Evolutionary conservation across 345 rosid genomes (phyloP).

Genomic region (Salix dunnii): DNA sequence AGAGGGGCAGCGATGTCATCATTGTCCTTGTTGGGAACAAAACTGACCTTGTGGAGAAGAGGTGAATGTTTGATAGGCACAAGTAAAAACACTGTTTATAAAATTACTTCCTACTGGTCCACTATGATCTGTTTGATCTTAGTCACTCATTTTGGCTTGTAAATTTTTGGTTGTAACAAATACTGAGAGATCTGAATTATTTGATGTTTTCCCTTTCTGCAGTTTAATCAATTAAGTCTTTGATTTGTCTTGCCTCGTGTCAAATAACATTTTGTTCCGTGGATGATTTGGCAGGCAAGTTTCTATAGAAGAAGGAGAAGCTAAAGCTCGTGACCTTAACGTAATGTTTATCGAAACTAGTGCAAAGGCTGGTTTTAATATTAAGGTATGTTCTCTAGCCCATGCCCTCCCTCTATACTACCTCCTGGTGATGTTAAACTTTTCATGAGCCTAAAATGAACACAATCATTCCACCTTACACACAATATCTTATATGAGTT

Average conservation of each 20-base stretch:
- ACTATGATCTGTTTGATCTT: not conserved
- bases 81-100: not conserved
- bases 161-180: not conserved
- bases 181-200: not conserved
- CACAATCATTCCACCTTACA: not conserved
- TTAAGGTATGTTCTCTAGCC: slow-evolving; percentile 6
- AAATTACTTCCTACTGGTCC: not conserved
- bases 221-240: not conserved
- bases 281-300: slow-evolving; percentile 11
- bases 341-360: slow-evolving; percentile 21
- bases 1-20: slow-evolving; percentile 23
- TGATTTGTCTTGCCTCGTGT: not conserved
- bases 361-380: slow-evolving; percentile 17
- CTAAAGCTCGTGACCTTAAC: slow-evolving; percentile 12
- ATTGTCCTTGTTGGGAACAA: slow-evolving; percentile 25
- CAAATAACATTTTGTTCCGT: not conserved
- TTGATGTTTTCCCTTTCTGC: not conserved
- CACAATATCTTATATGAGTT: not conserved
- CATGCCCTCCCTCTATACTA: not conserved
- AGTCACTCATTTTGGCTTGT: not conserved
- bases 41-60: slow-evolving; percentile 23
- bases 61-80: slow-evolving; percentile 2
- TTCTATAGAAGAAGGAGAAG: slow-evolving; percentile 21
- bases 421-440: not conserved
- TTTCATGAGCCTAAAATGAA: not conserved